These are phyloP conservation scores for Rhizopogon vesiculosus DNA, from an alignment of 768 basidiomycete species.

Conservation along the genomic window DNA sequence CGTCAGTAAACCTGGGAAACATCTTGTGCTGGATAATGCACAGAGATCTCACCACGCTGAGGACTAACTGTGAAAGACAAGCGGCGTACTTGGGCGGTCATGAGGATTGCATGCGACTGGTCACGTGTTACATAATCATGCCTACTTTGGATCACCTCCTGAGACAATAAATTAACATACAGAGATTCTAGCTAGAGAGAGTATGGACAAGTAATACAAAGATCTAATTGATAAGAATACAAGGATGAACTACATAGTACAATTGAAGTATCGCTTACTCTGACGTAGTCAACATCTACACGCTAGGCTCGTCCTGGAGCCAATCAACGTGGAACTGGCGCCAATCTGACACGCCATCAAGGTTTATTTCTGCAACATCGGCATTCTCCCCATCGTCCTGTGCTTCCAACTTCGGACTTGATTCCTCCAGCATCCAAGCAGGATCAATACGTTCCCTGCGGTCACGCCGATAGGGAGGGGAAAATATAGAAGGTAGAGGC, in stretches of 20 bases:
- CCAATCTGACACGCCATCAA: conserved; percentile 36
- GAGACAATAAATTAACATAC: neutral
- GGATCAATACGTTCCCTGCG: conserved; percentile 28
- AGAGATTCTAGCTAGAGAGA: neutral
- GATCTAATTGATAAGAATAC: neutral
- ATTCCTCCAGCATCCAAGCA: conserved; percentile 38
- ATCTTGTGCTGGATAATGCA: neutral
- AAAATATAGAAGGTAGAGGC: conserved; percentile 30
- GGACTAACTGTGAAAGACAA: neutral
- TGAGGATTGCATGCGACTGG: neutral
- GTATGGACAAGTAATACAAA: neutral
- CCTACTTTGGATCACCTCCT: neutral
- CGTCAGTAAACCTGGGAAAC: neutral
- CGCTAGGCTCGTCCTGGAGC: conserved; percentile 10
- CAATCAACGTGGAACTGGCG: conserved; percentile 52
- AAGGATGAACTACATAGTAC: neutral
- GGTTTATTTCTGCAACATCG: conserved; percentile 17
- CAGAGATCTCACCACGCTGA: neutral
- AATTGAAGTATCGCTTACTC: neutral
- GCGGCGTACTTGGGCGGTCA: neutral
- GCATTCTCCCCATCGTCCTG: conserved; percentile 29
- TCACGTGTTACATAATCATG: neutral
- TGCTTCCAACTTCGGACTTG: conserved; percentile 21
- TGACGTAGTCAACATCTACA: conserved; percentile 1
- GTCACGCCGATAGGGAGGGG: conserved; percentile 21